Conservation (phyloP, 805 yeast species). For the Lipomyces sp. region DNA sequence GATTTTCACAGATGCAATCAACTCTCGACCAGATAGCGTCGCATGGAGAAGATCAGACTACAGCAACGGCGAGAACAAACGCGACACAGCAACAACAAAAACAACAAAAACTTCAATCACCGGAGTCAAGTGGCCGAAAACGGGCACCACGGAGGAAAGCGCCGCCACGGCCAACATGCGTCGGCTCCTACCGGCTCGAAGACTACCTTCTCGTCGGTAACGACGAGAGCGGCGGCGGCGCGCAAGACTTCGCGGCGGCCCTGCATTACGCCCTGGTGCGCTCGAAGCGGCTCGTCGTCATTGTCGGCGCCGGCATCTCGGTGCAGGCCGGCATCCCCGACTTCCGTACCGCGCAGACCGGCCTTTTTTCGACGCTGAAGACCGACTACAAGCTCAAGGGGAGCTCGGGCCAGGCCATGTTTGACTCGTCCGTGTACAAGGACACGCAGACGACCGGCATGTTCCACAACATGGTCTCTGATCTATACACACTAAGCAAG, state of each 20-base stretch:
- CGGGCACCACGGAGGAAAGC: no score
- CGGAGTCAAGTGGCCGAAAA: no score
- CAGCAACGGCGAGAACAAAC: no score
- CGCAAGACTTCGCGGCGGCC: slow-evolving; percentile 1
- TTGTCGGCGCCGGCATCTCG: slow-evolving; percentile 89
- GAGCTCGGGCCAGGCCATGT: slow-evolving; percentile 60
- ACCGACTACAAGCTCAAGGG: slow-evolving; percentile 39
- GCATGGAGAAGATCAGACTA: no score
- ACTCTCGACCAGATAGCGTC: no score
- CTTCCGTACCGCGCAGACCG: slow-evolving; percentile 67
- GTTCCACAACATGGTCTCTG: slow-evolving; percentile 72
- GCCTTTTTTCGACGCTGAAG: slow-evolving; percentile 60
- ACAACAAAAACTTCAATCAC: no score
- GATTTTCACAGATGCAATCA: no score
- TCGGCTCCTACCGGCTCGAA: no score
- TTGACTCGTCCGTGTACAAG: slow-evolving; percentile 75
- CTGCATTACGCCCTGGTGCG: slow-evolving; percentile 31
- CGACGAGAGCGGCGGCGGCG: no score
- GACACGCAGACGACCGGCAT: slow-evolving; percentile 55
- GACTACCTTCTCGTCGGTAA: no score
- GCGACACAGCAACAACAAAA: no score
- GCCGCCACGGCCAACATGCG: no score
- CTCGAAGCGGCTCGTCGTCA: slow-evolving; percentile 57
- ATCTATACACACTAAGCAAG: slow-evolving; percentile 53
- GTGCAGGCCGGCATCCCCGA: slow-evolving; percentile 91